Conservation (phyloP, 345 rosid species). For the Brassica incana region DNA sequence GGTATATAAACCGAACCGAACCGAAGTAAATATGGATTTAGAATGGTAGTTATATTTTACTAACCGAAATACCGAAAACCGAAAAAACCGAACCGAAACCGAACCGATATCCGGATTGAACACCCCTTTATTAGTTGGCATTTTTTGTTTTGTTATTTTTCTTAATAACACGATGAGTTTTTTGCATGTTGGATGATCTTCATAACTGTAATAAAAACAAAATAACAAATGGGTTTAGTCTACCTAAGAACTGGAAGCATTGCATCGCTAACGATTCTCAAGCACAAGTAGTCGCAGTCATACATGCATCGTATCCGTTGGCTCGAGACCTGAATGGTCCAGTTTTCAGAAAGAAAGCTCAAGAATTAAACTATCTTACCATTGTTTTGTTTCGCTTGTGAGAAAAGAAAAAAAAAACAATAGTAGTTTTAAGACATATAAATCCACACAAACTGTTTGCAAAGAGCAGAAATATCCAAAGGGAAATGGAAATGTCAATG, state of each 20-base stretch:
- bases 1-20: no score
- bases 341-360: neutral
- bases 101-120: no score
- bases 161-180: neutral
- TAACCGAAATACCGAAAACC: no score
- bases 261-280: neutral
- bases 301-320: neutral
- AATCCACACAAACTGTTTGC: conserved; percentile 28
- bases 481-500: neutral
- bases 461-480: conserved; percentile 1
- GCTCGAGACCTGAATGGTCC: neutral
- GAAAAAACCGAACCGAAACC: no score
- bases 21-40: no score
- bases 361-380: neutral
- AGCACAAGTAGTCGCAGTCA: neutral
- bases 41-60: no score
- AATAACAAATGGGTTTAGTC: neutral
- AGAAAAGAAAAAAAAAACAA: neutral
- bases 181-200: neutral
- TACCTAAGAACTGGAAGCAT: neutral
- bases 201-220: neutral
- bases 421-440: neutral
- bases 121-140: neutral
- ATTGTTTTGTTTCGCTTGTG: neutral
- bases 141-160: neutral